These are phyloP conservation scores for Polyporus tsugae DNA, from an alignment of 1,284 basidiomycete species.

Conservation along the genomic window DNA sequence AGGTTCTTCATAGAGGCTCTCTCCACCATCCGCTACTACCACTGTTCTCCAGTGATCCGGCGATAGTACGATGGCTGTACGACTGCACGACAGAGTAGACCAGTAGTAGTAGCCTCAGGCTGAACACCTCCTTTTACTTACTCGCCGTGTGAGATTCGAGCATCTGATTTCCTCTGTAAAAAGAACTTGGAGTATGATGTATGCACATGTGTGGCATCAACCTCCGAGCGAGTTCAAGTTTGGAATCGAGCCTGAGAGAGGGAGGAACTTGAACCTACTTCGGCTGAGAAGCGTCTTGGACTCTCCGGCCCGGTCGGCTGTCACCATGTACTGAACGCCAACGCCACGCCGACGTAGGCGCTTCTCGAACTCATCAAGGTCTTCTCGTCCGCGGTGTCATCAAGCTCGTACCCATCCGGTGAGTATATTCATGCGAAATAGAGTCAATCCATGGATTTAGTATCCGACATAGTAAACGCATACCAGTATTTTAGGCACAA, in stretches of 20 bases:
- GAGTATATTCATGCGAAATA: background rate
- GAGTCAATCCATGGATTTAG: background rate
- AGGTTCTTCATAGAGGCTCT: background rate
- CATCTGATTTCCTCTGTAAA: too few relatives aligned
- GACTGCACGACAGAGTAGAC: background rate
- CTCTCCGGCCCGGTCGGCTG: background rate
- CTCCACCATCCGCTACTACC: background rate
- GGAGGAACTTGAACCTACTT: too few relatives aligned
- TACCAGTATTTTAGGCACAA: background rate
- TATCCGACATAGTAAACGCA: background rate
- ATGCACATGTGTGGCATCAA: too few relatives aligned
- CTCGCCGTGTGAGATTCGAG: too few relatives aligned
- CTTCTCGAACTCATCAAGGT: background rate
- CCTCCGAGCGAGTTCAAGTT: too few relatives aligned
- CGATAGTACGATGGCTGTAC: background rate
- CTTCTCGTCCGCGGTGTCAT: background rate
- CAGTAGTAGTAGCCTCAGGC: too few relatives aligned
- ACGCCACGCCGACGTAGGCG: slow-evolving; percentile 3
- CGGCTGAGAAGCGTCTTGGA: too few relatives aligned
- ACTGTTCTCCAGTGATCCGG: background rate
- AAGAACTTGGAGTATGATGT: too few relatives aligned
- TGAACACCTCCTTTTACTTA: too few relatives aligned
- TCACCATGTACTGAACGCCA: background rate
- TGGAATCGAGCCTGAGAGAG: too few relatives aligned
- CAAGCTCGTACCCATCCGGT: background rate